Evolutionary conservation across 83 land plant species (phyloP), one percentile per base, ranked within the genome.

Genomic region (Diphasiastrum complanatum): DNA sequence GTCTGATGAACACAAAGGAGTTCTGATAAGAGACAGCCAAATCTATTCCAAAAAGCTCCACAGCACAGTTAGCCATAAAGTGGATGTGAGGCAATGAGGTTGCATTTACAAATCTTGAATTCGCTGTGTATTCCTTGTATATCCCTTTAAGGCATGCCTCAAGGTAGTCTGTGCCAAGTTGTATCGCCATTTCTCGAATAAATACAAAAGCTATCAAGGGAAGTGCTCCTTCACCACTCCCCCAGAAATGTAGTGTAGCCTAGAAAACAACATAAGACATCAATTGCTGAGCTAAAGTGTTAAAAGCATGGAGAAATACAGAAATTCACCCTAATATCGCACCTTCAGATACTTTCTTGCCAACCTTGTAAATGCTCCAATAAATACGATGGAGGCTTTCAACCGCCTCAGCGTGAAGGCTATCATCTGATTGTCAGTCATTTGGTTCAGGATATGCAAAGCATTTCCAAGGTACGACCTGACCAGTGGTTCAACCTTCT

Each of bases 231-330:
- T 75, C 81, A 25, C 93, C 89, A 55, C 81, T 84, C 16, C 82
- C 86, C 93, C 97, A 95, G 35, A 95, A 74, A 50, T 86, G 80
- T 63, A 95, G 75, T 23, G 77, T 75, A 56, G 70, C 73, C 97
- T 95, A 81, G 66, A 75, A 43, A 36, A 28, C 49, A 62, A 19
- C 1, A 35, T 20, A 37, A 51, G 16, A 64, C 3, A 40, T 14
- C 40, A 66, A 28, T 11, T 64, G 28, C 43, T 24, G 33, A 18
- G 47, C 1, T 27, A 59, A 5, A 59, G 18, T 26, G 4, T 22
- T 2, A 59, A 29, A 28, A 45, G 22, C 10, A 0, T 23, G 14
- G 11, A 1, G 12, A 50, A 18, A 24, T 24, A 50, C 53, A 50
- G n/a, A n/a, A n/a, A n/a, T n/a, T n/a, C n/a, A n/a, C n/a, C n/a